phyloP scores from a whole-genome alignment of 1,284 basidiomycete species.

The Irpex sp. region DNA sequence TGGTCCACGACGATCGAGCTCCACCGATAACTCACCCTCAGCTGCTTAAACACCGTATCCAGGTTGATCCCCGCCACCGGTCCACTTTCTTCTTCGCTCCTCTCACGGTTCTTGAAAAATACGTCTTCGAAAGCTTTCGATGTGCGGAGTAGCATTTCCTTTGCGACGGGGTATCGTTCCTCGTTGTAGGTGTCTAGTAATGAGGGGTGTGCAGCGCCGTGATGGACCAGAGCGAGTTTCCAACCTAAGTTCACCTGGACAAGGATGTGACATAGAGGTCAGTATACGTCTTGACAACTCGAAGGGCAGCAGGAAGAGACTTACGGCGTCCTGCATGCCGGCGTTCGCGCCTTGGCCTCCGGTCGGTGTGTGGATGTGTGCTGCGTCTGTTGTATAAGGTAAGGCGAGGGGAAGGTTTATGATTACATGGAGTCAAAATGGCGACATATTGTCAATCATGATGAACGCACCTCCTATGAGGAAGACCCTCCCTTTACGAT shows the following conservation, averaged over 20 bases:
- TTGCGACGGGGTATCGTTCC: constrained; percentile 23
- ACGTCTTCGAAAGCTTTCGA: background rate
- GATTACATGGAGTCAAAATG: no score
- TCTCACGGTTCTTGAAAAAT: no score
- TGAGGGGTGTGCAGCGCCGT: constrained; percentile 12
- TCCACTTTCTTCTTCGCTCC: no score
- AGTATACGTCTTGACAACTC: no score
- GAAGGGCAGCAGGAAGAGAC: background rate
- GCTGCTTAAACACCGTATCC: constrained; percentile 16
- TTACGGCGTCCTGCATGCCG: constrained; percentile 12
- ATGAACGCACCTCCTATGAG: background rate
- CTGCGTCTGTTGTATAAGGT: background rate
- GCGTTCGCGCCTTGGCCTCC: constrained; percentile 18
- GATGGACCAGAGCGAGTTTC: constrained; percentile 23
- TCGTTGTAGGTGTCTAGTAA: constrained; percentile 18
- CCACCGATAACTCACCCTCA: constrained; percentile 32
- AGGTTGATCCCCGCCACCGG: background rate
- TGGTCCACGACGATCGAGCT: constrained; percentile 30
- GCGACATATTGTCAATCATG: no score
- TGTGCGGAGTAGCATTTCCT: constrained; percentile 18
- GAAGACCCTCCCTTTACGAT: constrained; percentile 27
- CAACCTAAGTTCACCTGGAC: constrained; percentile 22
- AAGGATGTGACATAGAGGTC: no score
- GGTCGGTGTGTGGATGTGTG: background rate
- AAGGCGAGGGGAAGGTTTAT: no score